These are phyloP conservation scores for Trametes punicea DNA, from an alignment of 768 basidiomycete genomes.

Conservation along the genomic window DNA sequence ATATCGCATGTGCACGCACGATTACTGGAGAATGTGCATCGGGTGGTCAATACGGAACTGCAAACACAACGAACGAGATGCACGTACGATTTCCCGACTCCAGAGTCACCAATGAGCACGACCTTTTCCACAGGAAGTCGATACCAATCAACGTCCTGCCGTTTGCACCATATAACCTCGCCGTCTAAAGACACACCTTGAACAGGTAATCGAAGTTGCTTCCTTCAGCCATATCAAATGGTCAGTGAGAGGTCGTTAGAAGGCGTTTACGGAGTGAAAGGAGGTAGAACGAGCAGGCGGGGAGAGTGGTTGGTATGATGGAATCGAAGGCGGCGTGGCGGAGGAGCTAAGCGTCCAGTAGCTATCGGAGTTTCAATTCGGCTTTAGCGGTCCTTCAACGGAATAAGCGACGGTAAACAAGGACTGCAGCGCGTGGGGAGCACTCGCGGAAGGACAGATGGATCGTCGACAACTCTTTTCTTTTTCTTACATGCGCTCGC, in stretches of 20 bases:
- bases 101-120: conserved; percentile 98
- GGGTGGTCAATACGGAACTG: neutral
- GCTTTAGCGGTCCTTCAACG: conserved; percentile 3
- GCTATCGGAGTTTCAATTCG: conserved; percentile 31
- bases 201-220: conserved; percentile 99
- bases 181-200: conserved; percentile 61
- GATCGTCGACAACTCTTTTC: neutral
- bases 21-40: conserved; percentile 44
- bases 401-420: neutral
- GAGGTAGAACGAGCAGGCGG: neutral
- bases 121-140: conserved; percentile 54
- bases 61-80: conserved; percentile 12
- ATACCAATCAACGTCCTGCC: conserved; percentile 10
- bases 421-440: neutral
- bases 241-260: conserved; percentile 20
- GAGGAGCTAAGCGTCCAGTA: conserved; percentile 10
- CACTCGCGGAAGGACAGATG: neutral
- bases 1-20: conserved; percentile 40
- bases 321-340: conserved; percentile 16
- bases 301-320: conserved; percentile 12
- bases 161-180: neutral
- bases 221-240: conserved; percentile 72
- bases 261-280: conserved; percentile 17
- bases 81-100: conserved; percentile 98
- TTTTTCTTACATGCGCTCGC: neutral